Base-by-base conservation (phyloP, 176 grass and related monocot genomes). In the Aegilops speltoides region DNA sequence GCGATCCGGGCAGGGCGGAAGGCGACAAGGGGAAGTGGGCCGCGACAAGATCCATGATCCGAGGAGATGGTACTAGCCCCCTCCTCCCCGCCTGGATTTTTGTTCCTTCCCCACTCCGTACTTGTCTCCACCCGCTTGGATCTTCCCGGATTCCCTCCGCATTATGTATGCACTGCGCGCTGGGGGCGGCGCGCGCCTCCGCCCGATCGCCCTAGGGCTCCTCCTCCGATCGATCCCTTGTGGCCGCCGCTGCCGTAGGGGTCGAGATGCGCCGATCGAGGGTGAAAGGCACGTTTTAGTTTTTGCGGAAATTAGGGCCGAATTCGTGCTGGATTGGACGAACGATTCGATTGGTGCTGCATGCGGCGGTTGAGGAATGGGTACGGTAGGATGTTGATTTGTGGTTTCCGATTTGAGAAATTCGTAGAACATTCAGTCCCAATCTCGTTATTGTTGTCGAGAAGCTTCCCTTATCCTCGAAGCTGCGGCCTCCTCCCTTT, bases 31-130 rank as follows among this genome's bases (percentile, higher is more conserved):
- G 88, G 26, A 82, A 61, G 88, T 81, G 88, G 79, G 84, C 72
- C 73, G 71, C 83, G 88, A 82, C 88, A 90, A 64, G 88, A 86
- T 90, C 84, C 88, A 90, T 85, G 88, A 90, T 90, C 84, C 73
- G 77, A 69, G 88, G 88, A 90, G 79, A 68, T 22, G 84, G 79
- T 90, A 82, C 84, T 85, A 71, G 32, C 37, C 66, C 34, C 50
- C 54, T 61, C 83, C 54, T 70, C 83, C 79, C 88, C 48, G 72
- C 88, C 79, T 90, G 72, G 72, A 86, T 54, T 82, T 90, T 90
- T 86, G 84, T 86, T 82, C 32, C 64, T 90, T 81, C 79, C 52
- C 57, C 52, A 2, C 19, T 56, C 61, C 79, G 16, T 40, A 32
- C 11, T 37, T 86, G 88, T 90, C 84, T 78, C 88, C 66, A 41